Evolutionary conservation across 2,329 filamentous ascomycete genomes (phyloP), one percentile per base, ranked within the genome.

Genomic region (Exserohilum turcica): DNA sequence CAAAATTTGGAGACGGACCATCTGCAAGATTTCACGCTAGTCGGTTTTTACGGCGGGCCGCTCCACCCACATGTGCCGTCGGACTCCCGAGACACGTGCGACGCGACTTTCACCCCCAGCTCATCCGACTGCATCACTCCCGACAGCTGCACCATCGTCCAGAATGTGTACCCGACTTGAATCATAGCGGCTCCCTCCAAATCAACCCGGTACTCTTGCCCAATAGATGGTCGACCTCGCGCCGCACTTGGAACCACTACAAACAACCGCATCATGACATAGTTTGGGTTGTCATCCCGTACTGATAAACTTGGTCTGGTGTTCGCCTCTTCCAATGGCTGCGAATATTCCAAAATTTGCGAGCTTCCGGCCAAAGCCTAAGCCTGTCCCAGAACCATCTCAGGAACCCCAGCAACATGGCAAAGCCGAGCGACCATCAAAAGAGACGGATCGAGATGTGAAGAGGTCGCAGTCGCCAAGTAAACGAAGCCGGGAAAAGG

Each of bases 331-430:
- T 19, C 6, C 38, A 24, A 74, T 71, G 68, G 57, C 57, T 43
- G 54, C 68, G 6, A 63, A 64, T 35, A 79, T 89, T 18, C 89
- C 90, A 8, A 91, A 86, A 64, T 92, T 93, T 67, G 80, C 84
- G 16, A 92, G 89, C 58, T 93, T 92, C 77, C 87, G 83, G 61
- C 83, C 82, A 55, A 82, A 80, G 54, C 60, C 66, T 9, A 70
- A 68, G 49, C 32, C 44, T 4, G 48, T 52, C 5, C 38, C 52
- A 3, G 54, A 59, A 16, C 51, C 48, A 18, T 37, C 48, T 10
- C 58, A 52, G 16, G 48, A 62, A 53, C 57, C 54, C 12, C 45
- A 43, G 40, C 47, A 50, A 24, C 51, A 56, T 57, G 58, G 53
- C 44, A 31, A 32, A 28, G 27, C 40, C 6, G 47, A 51, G 21